Percentiles rank a stretch among this genome's conserved stretches.
These are phyloP conservation scores for Trichoderma hamatum DNA, from an alignment of 2,329 filamentous ascomycete species.

Conservation along the genomic window DNA sequence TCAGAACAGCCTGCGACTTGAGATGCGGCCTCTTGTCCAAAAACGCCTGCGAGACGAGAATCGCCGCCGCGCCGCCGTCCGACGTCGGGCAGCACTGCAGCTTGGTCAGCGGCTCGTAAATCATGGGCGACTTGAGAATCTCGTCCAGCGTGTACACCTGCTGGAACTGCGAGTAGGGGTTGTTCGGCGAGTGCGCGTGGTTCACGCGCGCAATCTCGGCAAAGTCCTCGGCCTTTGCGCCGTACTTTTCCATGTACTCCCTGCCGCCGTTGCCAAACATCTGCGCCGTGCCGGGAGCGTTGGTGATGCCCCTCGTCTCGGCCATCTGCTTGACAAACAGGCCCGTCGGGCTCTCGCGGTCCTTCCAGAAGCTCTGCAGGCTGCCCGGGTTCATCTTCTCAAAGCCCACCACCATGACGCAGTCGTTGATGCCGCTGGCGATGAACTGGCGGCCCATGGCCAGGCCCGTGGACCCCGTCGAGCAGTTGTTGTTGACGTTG, in stretches of 20 bases:
- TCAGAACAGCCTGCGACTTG: slow-evolving; percentile 78
- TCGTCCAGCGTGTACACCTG: slow-evolving; percentile 88
- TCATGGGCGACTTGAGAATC: slow-evolving; percentile 73
- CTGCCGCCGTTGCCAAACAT: slow-evolving; percentile 93
- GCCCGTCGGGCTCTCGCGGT: slow-evolving; percentile 77
- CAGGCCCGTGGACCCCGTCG: slow-evolving; percentile 89
- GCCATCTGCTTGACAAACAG: slow-evolving; percentile 78
- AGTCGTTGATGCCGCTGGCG: slow-evolving; percentile 78
- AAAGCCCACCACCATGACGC: slow-evolving; percentile 89
- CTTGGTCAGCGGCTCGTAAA: slow-evolving; percentile 88
- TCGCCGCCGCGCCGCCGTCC: slow-evolving; percentile 85
- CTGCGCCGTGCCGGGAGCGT: slow-evolving; percentile 84
- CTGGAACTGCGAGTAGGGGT: slow-evolving; percentile 98
- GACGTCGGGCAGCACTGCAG: slow-evolving; percentile 98
- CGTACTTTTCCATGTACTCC: slow-evolving; percentile 96
- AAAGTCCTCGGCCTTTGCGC: slow-evolving; percentile 82
- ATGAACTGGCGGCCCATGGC: slow-evolving; percentile 82
- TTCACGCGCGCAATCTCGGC: slow-evolving; percentile 93
- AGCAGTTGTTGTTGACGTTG: slow-evolving; percentile 99
- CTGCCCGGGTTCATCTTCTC: slow-evolving; percentile 98
- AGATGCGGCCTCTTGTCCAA: slow-evolving; percentile 83
- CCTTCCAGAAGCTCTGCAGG: slow-evolving; percentile 80
- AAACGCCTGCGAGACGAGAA: slow-evolving; percentile 87
- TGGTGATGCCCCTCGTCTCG: slow-evolving; percentile 76
- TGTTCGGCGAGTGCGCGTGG: slow-evolving; percentile 86